These are phyloP conservation scores for Pseudogymnoascus sp. DNA, from an alignment of 2,329 filamentous ascomycete genomes.

Conservation along the genomic window DNA sequence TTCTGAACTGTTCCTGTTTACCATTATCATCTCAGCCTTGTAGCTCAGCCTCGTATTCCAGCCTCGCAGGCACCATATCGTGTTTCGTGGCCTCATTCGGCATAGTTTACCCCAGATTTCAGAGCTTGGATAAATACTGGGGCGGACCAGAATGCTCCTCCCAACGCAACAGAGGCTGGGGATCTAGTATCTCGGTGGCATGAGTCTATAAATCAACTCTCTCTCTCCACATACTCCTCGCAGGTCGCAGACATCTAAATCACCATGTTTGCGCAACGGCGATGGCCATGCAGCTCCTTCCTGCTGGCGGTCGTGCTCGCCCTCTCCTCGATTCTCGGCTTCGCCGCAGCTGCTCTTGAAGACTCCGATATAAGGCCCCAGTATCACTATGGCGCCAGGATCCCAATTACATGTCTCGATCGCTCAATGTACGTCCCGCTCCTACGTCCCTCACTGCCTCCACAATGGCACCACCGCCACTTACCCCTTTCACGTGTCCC, in stretches of 20 bases:
- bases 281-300: background rate
- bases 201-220: background rate
- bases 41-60: background rate
- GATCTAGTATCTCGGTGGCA: background rate
- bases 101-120: slow-evolving; percentile 3
- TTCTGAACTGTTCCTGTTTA: background rate
- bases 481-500: background rate
- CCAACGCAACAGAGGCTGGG: background rate
- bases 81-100: background rate
- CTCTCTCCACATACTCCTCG: background rate
- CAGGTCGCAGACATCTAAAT: background rate
- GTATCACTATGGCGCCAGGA: slow-evolving; percentile 58
- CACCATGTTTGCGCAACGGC: background rate
- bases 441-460: background rate
- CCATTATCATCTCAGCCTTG: background rate
- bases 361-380: slow-evolving; percentile 34
- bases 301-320: slow-evolving; percentile 11
- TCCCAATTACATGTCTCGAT: slow-evolving; percentile 66
- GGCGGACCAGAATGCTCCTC: background rate
- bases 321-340: background rate
- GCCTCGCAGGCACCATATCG: background rate
- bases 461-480: background rate
- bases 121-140: slow-evolving; percentile 5
- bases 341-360: background rate
- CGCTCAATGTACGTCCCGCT: slow-evolving; percentile 55